Evolutionary conservation across 2,329 filamentous ascomycete genomes (phyloP), one percentile per base, ranked within the genome.

Genomic region (Fusarium sp.): DNA sequence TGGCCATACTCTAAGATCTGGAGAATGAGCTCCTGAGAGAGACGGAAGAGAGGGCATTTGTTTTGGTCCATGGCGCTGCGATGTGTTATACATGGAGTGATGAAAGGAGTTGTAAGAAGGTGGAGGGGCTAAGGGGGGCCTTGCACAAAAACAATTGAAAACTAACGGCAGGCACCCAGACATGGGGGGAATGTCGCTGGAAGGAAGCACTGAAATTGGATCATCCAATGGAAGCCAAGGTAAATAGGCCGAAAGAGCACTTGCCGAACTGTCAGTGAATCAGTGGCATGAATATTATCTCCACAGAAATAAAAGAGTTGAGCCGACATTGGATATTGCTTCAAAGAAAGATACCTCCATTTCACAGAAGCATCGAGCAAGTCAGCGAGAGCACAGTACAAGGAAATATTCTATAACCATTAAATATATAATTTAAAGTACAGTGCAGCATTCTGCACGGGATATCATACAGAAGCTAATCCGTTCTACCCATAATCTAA

Each of bases 381-480:
- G 10, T 27, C 18, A n/a, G 33, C 7, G 19, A 46, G 9, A 9
- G 15, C 2, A 21, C 4, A n/a, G 41, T 15, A n/a, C 19, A 33
- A 25, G 1, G 16, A 38, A 37, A 49, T 3, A 60, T 16, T 16
- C 19, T 2, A n/a, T 29, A 29, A 16, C 5, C 7, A 44, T 45
- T 63, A 41, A 63, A 54, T 41, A 46, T 29, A 39, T 63, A 48
- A 21, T 62, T 11, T 25, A 45, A 54, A 27, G 48, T 27, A 51
- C 48, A 31, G 56, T 64, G 49, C 49, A 63, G 38, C 15, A 25
- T 48, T 31, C 8, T 21, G 51, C 51, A 29, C 44, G 31, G 66
- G 66, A 69, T 69, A 69, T 69, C 58, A 69, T 69, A 23, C n/a
- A 45, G 48, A 67, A 68, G 39, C 35, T 29, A 69, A 52, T 25